These are phyloP conservation scores for Ambrosiella cleistominuta DNA, from an alignment of 2,329 filamentous ascomycete genomes.

Conservation along the genomic window DNA sequence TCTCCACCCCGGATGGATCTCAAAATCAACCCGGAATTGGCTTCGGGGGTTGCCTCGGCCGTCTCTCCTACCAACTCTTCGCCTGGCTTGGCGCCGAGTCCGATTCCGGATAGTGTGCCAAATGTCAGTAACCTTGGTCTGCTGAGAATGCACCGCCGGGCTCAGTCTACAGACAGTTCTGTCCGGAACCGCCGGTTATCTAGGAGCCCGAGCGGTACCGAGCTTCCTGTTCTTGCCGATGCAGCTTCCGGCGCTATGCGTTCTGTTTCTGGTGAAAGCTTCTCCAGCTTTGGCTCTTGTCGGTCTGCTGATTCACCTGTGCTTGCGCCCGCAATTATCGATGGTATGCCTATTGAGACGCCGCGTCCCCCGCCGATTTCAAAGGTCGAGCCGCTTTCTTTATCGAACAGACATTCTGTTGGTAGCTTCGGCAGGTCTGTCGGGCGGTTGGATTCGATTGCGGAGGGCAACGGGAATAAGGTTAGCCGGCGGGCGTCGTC, in stretches of 20 bases:
- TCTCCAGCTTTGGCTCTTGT: neutral
- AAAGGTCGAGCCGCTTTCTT: neutral
- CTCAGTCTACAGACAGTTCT: conserved; percentile 7
- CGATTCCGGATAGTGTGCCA: conserved; percentile 8
- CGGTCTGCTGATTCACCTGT: conserved; percentile 3
- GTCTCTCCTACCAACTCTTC: conserved; percentile 4
- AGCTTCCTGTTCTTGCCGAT: conserved; percentile 1
- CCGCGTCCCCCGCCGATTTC: conserved; percentile 9
- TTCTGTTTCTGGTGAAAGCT: conserved; percentile 1
- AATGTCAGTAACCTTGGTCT: neutral
- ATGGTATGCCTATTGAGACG: conserved; percentile 8
- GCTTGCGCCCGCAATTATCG: conserved; percentile 6
- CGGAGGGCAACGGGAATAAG: conserved; percentile 5
- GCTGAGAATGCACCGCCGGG: conserved; percentile 2
- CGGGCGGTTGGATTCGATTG: conserved; percentile 8
- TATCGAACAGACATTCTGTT: conserved; percentile 7
- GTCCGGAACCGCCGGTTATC: conserved; percentile 2
- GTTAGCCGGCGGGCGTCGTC: conserved; percentile 8
- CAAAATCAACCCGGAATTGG: neutral
- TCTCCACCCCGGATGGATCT: conserved; percentile 7
- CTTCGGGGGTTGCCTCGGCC: neutral
- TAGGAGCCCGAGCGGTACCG: conserved; percentile 5
- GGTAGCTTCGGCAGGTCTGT: conserved; percentile 3
- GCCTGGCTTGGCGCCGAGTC: conserved; percentile 8
- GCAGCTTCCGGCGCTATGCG: neutral